Percentiles rank a stretch among this genome's conserved stretches.
These are phyloP conservation scores for Beta corolliflora DNA, from an alignment of 179 eudicot genomes.

Conservation along the genomic window DNA sequence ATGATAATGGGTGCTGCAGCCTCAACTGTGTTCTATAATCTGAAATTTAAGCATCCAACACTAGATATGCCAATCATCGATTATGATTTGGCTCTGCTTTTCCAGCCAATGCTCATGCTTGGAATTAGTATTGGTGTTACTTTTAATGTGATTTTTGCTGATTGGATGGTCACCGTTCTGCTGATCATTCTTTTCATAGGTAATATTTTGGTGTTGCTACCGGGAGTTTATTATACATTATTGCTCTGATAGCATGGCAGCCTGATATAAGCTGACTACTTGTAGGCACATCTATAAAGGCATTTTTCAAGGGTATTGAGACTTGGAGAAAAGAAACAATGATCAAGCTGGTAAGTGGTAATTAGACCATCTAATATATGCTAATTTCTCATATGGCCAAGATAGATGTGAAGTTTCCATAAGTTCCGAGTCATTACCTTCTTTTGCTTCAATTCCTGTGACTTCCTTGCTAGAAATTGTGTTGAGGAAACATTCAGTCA, in stretches of 20 bases:
- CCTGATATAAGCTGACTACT: slow-evolving; percentile 16
- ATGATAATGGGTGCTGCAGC: slow-evolving; percentile 87
- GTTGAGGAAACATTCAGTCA: background rate
- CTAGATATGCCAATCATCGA: slow-evolving; percentile 77
- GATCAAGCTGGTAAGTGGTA: slow-evolving; percentile 60
- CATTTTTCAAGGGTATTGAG: slow-evolving; percentile 62
- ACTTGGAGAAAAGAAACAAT: slow-evolving; percentile 77
- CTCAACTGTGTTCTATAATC: slow-evolving; percentile 71
- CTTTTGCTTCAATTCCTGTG: background rate
- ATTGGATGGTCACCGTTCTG: slow-evolving; percentile 91
- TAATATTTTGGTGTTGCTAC: slow-evolving; percentile 25
- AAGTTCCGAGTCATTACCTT: background rate
- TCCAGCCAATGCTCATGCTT: slow-evolving; percentile 88
- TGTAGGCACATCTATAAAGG: slow-evolving; percentile 66
- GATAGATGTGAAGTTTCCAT: background rate
- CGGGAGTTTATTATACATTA: background rate
- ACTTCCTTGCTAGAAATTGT: background rate
- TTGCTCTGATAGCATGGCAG: background rate
- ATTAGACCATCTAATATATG: background rate
- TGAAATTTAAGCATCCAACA: slow-evolving; percentile 72
- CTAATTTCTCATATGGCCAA: background rate
- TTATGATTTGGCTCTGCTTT: slow-evolving; percentile 72
- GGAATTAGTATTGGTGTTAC: slow-evolving; percentile 88
- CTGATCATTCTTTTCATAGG: slow-evolving; percentile 75
- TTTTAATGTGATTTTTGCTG: slow-evolving; percentile 82